Percentiles rank a stretch among this genome's conserved stretches.
Conservation (phyloP, 2,329 filamentous ascomycete species). For the Fusarium sacchari region DNA sequence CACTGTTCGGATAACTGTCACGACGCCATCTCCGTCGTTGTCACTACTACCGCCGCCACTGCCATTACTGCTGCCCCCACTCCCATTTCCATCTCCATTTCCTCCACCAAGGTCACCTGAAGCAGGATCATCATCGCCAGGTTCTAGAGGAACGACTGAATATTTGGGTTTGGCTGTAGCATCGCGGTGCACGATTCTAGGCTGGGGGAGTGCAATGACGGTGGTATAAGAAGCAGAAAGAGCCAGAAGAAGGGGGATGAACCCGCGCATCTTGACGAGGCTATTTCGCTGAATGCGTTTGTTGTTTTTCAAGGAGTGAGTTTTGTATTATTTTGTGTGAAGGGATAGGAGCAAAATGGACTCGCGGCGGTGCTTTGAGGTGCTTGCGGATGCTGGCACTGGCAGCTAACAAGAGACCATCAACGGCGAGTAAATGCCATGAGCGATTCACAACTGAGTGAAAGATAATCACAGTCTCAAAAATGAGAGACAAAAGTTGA, state of each 20-base stretch:
- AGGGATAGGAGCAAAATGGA: not conserved
- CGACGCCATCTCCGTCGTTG: constrained; percentile 31
- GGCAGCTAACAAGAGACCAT: constrained; percentile 23
- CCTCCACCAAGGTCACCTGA: constrained; percentile 35
- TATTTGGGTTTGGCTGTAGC: constrained; percentile 47
- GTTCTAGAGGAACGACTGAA: constrained; percentile 53
- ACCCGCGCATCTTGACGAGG: constrained; percentile 46
- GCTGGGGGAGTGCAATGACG: constrained; percentile 45
- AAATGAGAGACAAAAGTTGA: constrained; percentile 2
- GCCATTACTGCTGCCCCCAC: constrained; percentile 18
- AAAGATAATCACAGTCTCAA: not conserved
- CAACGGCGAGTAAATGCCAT: not conserved
- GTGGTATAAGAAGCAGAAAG: constrained; percentile 44
- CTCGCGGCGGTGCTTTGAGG: not conserved
- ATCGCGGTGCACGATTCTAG: constrained; percentile 39
- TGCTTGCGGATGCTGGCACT: constrained; percentile 27
- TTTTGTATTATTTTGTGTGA: not conserved
- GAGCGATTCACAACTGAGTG: constrained; percentile 17
- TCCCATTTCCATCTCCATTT: constrained; percentile 19
- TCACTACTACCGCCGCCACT: constrained; percentile 23
- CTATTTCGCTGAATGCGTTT: constrained; percentile 13
- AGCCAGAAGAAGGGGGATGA: constrained; percentile 44
- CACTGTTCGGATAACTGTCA: constrained; percentile 51
- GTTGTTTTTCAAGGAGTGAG: not conserved
- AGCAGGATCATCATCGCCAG: constrained; percentile 40